phyloP scores from a whole-genome alignment of 1,139 yeast species.

The Taphrina communis region DNA sequence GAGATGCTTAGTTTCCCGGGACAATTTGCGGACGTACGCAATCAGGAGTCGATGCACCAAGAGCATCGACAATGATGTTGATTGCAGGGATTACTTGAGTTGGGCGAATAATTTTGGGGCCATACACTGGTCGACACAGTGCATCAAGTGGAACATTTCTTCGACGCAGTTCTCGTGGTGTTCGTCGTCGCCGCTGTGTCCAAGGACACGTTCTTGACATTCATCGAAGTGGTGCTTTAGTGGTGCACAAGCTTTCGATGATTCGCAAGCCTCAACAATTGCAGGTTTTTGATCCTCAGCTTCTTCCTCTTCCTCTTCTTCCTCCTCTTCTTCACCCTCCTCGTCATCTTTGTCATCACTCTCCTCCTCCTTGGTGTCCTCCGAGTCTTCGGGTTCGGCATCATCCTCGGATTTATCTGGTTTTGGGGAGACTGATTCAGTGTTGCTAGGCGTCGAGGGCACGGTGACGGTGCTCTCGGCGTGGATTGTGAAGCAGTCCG shows the following conservation, averaged over 20 bases:
- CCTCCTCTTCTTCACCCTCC: slow-evolving; percentile 47
- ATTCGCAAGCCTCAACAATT: slow-evolving; percentile 49
- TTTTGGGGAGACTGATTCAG: slow-evolving; percentile 35
- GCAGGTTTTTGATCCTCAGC: slow-evolving; percentile 52
- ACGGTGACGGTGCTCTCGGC: slow-evolving; percentile 38
- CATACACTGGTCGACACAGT: slow-evolving; percentile 89
- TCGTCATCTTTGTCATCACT: slow-evolving; percentile 25
- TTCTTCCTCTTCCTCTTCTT: slow-evolving; percentile 62
- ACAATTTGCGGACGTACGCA: too few relatives aligned
- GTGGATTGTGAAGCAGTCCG: slow-evolving; percentile 34
- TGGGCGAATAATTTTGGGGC: slow-evolving; percentile 88
- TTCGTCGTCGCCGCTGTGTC: slow-evolving; percentile 69
- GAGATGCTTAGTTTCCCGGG: too few relatives aligned
- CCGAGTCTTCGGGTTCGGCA: slow-evolving; percentile 10
- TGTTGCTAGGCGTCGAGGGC: slow-evolving; percentile 34
- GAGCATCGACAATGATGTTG: neutral
- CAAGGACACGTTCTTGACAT: slow-evolving; percentile 92
- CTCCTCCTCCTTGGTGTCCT: slow-evolving; percentile 13
- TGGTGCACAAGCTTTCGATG: slow-evolving; percentile 74
- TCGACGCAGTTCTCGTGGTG: slow-evolving; percentile 75
- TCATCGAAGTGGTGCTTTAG: slow-evolving; percentile 89
- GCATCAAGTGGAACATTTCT: slow-evolving; percentile 87
- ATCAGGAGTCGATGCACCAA: too few relatives aligned
- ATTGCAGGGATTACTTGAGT: slow-evolving; percentile 64
- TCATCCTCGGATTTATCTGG: slow-evolving; percentile 16